A percentile compares a stretch with the other conserved stretches of the same genome.
Conservation (phyloP, 441 rosid species). For the Corymbia calophylla region DNA sequence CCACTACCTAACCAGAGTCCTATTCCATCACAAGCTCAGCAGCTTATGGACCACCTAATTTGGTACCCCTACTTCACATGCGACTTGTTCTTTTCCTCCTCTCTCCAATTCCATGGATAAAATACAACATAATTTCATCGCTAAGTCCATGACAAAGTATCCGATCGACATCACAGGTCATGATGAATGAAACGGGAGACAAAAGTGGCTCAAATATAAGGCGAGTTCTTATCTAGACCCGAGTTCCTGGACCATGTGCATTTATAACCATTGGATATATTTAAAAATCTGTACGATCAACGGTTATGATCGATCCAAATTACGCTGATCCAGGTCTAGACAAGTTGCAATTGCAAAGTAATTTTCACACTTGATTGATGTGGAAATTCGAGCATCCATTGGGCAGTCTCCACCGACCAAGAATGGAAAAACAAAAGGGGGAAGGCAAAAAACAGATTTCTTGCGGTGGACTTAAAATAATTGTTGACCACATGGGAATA, state of each 20-base stretch:
- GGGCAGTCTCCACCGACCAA: not conserved
- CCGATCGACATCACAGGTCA: not conserved
- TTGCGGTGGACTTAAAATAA: not conserved
- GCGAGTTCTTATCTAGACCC: not conserved
- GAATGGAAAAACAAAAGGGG: not conserved
- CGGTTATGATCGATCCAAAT: not conserved
- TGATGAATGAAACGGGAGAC: not conserved
- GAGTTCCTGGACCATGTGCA: not conserved
- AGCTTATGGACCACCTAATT: not conserved
- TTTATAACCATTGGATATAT: not conserved
- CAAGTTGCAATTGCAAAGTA: not conserved
- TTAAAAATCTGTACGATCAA: not conserved
- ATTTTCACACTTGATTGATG: not conserved
- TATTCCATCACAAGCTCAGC: not conserved
- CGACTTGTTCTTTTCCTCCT: not conserved
- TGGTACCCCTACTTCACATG: not conserved
- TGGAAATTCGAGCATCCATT: not conserved
- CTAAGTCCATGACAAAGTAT: not conserved
- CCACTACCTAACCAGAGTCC: not conserved
- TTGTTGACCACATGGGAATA: not conserved
- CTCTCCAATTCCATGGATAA: not conserved
- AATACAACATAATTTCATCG: not conserved
- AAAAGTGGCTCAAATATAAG: accelerated
- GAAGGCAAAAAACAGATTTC: not conserved
- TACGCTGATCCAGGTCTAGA: not conserved